Evolutionary conservation across 495 filamentous ascomycete species (phyloP).

Genomic region (Alectoria sarmentosa): DNA sequence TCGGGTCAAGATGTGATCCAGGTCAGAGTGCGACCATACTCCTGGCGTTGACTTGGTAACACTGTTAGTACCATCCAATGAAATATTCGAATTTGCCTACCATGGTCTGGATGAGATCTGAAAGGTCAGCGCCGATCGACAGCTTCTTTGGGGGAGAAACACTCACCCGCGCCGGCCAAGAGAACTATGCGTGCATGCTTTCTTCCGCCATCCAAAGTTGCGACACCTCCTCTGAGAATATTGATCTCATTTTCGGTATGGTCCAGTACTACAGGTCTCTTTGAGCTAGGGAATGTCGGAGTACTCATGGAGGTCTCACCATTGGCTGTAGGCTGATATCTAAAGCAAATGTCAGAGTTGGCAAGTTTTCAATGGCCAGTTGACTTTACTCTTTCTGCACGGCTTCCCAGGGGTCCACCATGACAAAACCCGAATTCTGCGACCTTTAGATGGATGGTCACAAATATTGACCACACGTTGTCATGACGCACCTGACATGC

Average conservation of each 20-base stretch:
- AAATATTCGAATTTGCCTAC: background rate
- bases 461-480: background rate
- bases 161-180: constrained; percentile 20
- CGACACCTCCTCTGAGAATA: constrained; percentile 38
- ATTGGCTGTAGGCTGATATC: constrained; percentile 4
- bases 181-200: constrained; percentile 20
- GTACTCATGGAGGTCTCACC: background rate
- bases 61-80: background rate
- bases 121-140: background rate
- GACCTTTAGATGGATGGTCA: background rate
- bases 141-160: background rate
- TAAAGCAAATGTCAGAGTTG: background rate
- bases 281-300: background rate
- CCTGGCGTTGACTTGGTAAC: constrained; percentile 41
- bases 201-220: constrained; percentile 16
- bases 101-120: constrained; percentile 16
- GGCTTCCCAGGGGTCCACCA: constrained; percentile 80
- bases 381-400: constrained; percentile 49
- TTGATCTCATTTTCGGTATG: constrained; percentile 32
- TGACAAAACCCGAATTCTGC: constrained; percentile 66
- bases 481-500: constrained; percentile 49
- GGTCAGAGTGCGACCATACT: constrained; percentile 22
- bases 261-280: constrained; percentile 13
- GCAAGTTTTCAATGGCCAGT: background rate
- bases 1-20: constrained; percentile 34